Conservation (phyloP, 306 rosid species). For the Medicago truncatula region DNA sequence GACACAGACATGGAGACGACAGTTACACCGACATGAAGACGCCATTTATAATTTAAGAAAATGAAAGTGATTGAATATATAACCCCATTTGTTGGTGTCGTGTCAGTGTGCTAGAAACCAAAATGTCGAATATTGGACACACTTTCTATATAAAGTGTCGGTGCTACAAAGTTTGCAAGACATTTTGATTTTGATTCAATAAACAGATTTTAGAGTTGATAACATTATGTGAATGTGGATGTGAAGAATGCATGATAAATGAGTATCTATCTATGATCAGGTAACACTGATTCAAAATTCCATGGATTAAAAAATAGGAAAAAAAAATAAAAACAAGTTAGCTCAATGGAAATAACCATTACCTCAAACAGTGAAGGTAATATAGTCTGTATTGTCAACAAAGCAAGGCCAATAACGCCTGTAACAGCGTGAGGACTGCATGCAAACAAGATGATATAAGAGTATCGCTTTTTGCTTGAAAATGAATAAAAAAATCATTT, state of each 20-base stretch:
- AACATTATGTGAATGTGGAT: no score
- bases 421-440: conserved; percentile 92
- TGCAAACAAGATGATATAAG: conserved; percentile 20
- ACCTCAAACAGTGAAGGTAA: conserved; percentile 87
- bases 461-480: background rate
- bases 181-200: no score
- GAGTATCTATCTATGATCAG: background rate
- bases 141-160: background rate
- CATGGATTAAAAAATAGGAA: background rate
- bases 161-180: background rate
- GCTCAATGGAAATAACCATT: conserved; percentile 8
- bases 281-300: background rate
- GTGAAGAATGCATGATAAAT: background rate
- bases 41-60: background rate
- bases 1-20: background rate
- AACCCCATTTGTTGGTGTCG: background rate
- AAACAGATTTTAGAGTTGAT: no score
- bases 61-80: background rate
- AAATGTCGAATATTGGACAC: background rate
- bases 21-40: background rate
- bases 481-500: background rate
- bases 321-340: background rate
- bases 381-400: conserved; percentile 79
- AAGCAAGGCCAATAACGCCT: conserved; percentile 75
- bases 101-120: no score